Base-by-base conservation (phyloP, 2,329 filamentous ascomycete species). In the Sporothrix brunneoviolacea region DNA sequence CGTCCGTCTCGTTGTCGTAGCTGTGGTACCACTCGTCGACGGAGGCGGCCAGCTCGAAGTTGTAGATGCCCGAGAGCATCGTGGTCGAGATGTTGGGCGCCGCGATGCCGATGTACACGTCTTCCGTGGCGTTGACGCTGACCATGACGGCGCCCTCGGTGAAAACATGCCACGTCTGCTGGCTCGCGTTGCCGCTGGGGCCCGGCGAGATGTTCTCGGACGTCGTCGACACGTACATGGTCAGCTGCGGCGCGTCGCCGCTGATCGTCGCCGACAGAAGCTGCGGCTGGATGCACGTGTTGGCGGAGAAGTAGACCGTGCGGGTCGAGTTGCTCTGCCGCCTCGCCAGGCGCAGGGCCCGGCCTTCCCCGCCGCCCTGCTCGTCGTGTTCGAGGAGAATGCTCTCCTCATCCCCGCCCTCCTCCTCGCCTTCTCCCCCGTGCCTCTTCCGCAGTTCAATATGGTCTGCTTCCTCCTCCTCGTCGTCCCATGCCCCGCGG, bases 21-120 rank as follows among this genome's bases (percentile, higher is more conserved):
- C 69, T 74, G 67, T 94, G 85, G 63, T 88, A 96, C 54, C 77
- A 86, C 1, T 72, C 77, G 59, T 95, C 85, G n/a, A 84, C 82
- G 2, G 91, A 96, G 5, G 80, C 86, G 1, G 88, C 89, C 19
- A 98, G 70, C 60, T 94, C 76, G 58, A 91, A 91, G 53, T 83
- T 86, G 73, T 89, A 98, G 4, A 72, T 71, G 2, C 84, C 86
- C 1, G 72, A 67, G 55, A 84, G 85, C 39, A 69, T 70, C 13
- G 73, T 72, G 0, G 67, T 61, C 0, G 82, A 76, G 9, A 84
- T 69, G 33, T 81, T 78, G 0, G 86, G 84, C 0, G 90, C 90
- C 19, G 77, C 73, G 4, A 98, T 74, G 3, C 84, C 82, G 54
- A 98, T 76, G 61, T 86, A 95, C 4, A 96, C 73, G 60, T 88